Evolutionary conservation across 2,329 filamentous ascomycete genomes (phyloP), one percentile per base, ranked within the genome.

Genomic region (Biscogniauxia mediterranea): DNA sequence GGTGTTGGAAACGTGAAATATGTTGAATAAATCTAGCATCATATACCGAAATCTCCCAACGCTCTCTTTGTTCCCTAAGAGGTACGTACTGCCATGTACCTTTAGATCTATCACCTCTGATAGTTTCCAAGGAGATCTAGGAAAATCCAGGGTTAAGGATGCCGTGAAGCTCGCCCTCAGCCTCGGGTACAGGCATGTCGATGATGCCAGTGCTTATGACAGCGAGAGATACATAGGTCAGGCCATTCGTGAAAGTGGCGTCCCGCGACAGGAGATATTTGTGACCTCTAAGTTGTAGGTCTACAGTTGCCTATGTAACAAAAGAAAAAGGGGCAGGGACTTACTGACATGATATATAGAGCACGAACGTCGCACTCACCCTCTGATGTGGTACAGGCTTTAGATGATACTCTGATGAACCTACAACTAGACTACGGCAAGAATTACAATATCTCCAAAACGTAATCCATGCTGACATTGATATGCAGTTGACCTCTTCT

Each of bases 41-140:
- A 58, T 75, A 76, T 1, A 75, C 51, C 5, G 63, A 64, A 17
- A 77, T 69, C 26, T n/a, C n/a, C n/a, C n/a, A n/a, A n/a, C n/a
- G n/a, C n/a, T n/a, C n/a, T n/a, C n/a, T n/a, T n/a, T n/a, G n/a
- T n/a, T n/a, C n/a, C n/a, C n/a, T n/a, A n/a, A n/a, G n/a, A n/a
- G n/a, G n/a, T n/a, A n/a, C n/a, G n/a, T n/a, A n/a, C n/a, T n/a
- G n/a, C n/a, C n/a, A n/a, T n/a, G n/a, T n/a, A n/a, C n/a, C n/a
- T n/a, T n/a, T n/a, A n/a, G n/a, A n/a, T n/a, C n/a, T n/a, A n/a
- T n/a, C n/a, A n/a, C 66, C 11, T 54, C 72, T 3, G 70, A 70
- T 17, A 73, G 69, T 5, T 72, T 72, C 55, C 69, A 71, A 55
- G 62, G 64, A 17, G 65, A 67, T 3, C 60, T 59, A 21, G 65